Evolutionary conservation across 768 basidiomycete species (phyloP), one percentile per base, ranked within the genome.

Genomic region (Plicaturopsis crispa): DNA sequence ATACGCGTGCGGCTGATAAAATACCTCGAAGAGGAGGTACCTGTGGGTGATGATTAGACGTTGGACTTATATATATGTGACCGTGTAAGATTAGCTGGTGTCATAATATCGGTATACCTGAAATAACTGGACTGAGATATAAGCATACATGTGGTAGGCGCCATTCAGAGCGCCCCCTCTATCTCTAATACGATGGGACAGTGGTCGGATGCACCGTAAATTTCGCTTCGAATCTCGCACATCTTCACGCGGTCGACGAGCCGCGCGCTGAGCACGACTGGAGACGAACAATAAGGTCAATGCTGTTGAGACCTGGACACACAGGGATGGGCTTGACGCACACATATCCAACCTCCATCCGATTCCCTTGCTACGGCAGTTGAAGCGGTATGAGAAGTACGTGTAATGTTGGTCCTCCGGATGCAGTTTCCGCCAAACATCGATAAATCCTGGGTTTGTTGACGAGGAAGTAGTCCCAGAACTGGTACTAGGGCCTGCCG

Each of bases 11-110:
- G 78, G 49, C 63, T 99, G 48, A 63, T 96, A 40, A 87, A 91
- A 60, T 84, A 94, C 54, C 59, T 98, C 46, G 96, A 99, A 55
- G 96, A 99, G 60, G 96, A 99, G 59, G 80, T 94, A 19, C 92
- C 92, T 1, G 73, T 86, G 31, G 90, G 86, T 40, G 92, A 96
- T 53, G 92, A 96, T 62, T 94, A 69, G 61, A 48, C 8, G 8
- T 14, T 28, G 8, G 26, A 14, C 10, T 28, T 28, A 14, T 28
- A 28, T 14, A 28, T 8, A 8, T 28, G 14, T 14, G 26, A 28
- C 26, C 10, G 26, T 30, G n/a, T 30, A 30, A 30, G 10, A 30
- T 30, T 10, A 30, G 26, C 10, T 30, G n/a, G 10, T 10, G 26
- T n/a, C n/a, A 10, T 10, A 30, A 30, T n/a, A 10, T 30, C 10